These are phyloP conservation scores for Myxozyma neglecta DNA, from an alignment of 805 yeast species.

Conservation along the genomic window DNA sequence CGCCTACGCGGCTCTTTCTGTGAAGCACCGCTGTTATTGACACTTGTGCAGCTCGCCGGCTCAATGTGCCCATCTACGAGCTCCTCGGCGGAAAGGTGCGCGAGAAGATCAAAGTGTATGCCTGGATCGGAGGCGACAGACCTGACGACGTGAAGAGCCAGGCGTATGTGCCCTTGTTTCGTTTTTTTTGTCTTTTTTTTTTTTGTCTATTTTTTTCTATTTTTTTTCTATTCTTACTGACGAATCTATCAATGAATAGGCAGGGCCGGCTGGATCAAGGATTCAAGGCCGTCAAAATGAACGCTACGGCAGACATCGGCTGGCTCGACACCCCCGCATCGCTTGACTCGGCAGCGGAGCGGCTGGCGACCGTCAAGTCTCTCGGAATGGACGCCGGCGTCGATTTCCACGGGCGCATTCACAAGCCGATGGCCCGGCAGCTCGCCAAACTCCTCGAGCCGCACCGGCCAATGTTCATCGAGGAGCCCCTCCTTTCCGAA, in stretches of 20 bases:
- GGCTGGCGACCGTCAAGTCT: slow-evolving; percentile 33
- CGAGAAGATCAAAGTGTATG: slow-evolving; percentile 37
- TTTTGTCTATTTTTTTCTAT: background rate
- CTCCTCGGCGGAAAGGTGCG: slow-evolving; percentile 40
- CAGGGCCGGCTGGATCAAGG: slow-evolving; percentile 37
- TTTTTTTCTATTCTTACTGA: background rate
- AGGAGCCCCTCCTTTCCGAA: slow-evolving; percentile 39
- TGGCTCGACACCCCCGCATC: slow-evolving; percentile 36
- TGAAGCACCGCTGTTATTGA: too few species aligned
- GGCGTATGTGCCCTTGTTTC: slow-evolving; percentile 28
- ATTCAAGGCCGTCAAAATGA: slow-evolving; percentile 41
- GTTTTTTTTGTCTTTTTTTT: background rate
- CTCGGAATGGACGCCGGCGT: slow-evolving; percentile 38
- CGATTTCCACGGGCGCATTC: slow-evolving; percentile 40
- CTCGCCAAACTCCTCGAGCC: slow-evolving; percentile 37
- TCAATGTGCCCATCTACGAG: slow-evolving; percentile 39
- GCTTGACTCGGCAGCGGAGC: slow-evolving; percentile 37
- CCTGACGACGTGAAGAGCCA: slow-evolving; percentile 36
- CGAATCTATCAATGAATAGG: background rate
- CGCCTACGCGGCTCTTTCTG: too few species aligned
- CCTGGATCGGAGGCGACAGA: slow-evolving; percentile 41
- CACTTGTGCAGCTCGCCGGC: slow-evolving; percentile 18
- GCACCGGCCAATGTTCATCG: slow-evolving; percentile 37
- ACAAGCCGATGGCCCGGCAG: slow-evolving; percentile 40
- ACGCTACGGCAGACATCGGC: slow-evolving; percentile 37